A percentile compares a stretch with the other conserved stretches of the same genome.
Evolutionary conservation across 73 alveolate species (phyloP).

Genomic region (Urostyla sp.): DNA sequence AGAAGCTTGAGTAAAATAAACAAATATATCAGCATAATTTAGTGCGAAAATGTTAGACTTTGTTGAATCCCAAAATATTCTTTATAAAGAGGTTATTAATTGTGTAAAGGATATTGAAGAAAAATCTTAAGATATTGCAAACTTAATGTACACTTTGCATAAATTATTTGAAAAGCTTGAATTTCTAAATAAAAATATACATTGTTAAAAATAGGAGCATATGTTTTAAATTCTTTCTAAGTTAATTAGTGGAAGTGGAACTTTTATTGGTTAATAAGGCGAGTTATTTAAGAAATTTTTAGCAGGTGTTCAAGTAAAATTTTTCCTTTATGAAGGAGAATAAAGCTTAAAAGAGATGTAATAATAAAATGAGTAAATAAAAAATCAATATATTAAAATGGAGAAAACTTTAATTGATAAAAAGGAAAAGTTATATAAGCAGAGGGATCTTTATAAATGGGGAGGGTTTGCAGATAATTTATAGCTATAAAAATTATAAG

Average conservation of each 20-base stretch:
- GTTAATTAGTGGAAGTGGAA: slow-evolving; percentile 46
- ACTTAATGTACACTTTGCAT: slow-evolving; percentile 37
- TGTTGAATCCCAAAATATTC: slow-evolving; percentile 41
- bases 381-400: slow-evolving; percentile 8
- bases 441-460: slow-evolving; percentile 47
- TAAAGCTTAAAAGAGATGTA: slow-evolving; percentile 44
- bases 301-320: slow-evolving; percentile 28
- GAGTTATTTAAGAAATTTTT: slow-evolving; percentile 34
- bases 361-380: background rate
- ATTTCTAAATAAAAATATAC: slow-evolving; percentile 39
- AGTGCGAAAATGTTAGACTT: slow-evolving; percentile 49
- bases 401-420: slow-evolving; percentile 37
- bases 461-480: slow-evolving; percentile 35
- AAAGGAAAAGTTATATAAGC: slow-evolving; percentile 44
- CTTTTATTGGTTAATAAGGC: slow-evolving; percentile 37
- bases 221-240: slow-evolving; percentile 36
- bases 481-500: slow-evolving; percentile 10
- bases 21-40: slow-evolving; percentile 14
- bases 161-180: slow-evolving; percentile 48
- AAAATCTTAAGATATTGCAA: slow-evolving; percentile 32
- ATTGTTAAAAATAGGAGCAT: slow-evolving; percentile 43
- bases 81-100: slow-evolving; percentile 43
- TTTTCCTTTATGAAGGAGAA: slow-evolving; percentile 40
- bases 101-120: slow-evolving; percentile 46
- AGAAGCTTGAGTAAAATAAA: slow-evolving; percentile 22